Evolutionary conservation across 31 red algal species (phyloP).

Genomic region (Porphyra umbilicalis): DNA sequence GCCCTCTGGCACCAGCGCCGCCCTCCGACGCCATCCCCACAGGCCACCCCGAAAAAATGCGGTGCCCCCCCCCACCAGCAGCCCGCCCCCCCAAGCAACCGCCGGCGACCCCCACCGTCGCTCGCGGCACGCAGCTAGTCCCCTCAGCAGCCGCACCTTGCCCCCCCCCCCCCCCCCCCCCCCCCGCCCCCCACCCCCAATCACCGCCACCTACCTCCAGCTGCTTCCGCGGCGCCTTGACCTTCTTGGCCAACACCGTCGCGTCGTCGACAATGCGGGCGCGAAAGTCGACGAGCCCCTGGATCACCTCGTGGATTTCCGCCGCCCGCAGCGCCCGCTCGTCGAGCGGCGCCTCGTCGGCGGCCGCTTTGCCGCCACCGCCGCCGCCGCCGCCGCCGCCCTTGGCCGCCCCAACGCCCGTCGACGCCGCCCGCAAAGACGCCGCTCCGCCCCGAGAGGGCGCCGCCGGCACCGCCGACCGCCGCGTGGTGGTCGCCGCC

Average conservation of each 20-base stretch:
- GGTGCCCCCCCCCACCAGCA: too few relatives aligned
- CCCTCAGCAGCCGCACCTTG: not conserved
- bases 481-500: not conserved
- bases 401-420: not conserved
- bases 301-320: slow-evolving; percentile 61
- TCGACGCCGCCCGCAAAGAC: not conserved
- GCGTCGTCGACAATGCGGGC: slow-evolving; percentile 62
- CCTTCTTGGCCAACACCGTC: slow-evolving; percentile 53
- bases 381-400: not conserved
- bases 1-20: too few relatives aligned
- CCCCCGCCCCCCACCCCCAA: not conserved
- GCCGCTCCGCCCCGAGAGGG: not conserved
- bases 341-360: slow-evolving; percentile 46
- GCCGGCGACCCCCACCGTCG: too few relatives aligned
- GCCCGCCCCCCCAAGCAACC: too few relatives aligned
- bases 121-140: too few relatives aligned
- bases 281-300: slow-evolving; percentile 41
- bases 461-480: not conserved
- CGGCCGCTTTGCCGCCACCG: not conserved
- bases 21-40: too few relatives aligned
- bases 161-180: not conserved
- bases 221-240: slow-evolving; percentile 45
- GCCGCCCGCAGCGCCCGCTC: slow-evolving; percentile 53
- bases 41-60: too few relatives aligned
- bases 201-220: slow-evolving; percentile 6